Conservation (phyloP, 768 basidiomycete species). For the Kwoniella mangroviensis region DNA sequence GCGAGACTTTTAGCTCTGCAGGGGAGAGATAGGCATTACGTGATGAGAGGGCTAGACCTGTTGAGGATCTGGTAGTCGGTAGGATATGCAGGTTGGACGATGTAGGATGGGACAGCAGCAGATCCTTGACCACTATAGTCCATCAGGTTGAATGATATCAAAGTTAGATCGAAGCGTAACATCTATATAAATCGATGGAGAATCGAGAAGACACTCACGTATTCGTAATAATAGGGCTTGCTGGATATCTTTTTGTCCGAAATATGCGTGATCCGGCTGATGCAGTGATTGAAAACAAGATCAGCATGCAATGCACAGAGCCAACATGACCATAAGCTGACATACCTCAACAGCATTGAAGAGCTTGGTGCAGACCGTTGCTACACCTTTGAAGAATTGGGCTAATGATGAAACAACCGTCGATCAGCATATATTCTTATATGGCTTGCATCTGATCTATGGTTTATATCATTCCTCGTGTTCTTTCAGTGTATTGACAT, state of each 20-base stretch:
- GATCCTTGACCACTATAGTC: constrained; percentile 68
- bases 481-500: no score
- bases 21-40: constrained; percentile 80
- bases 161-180: no score
- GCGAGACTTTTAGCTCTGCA: constrained; percentile 69
- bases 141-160: neutral
- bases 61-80: constrained; percentile 72
- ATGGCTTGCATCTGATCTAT: no score
- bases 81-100: constrained; percentile 79
- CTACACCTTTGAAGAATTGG: constrained; percentile 91
- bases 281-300: no score
- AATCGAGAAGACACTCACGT: constrained; percentile 36
- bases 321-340: neutral
- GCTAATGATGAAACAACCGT: constrained; percentile 54
- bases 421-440: neutral
- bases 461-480: no score
- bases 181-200: no score
- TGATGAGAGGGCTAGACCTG: constrained; percentile 84
- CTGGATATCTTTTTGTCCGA: constrained; percentile 98
- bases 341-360: constrained; percentile 86
- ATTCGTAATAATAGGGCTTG: constrained; percentile 81
- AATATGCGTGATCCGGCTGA: constrained; percentile 89
- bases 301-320: neutral
- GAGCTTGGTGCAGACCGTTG: constrained; percentile 91
- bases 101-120: constrained; percentile 78